Base-by-base conservation (phyloP, 2,329 filamentous ascomycete species). In the Phaeoacremonium minimum region DNA sequence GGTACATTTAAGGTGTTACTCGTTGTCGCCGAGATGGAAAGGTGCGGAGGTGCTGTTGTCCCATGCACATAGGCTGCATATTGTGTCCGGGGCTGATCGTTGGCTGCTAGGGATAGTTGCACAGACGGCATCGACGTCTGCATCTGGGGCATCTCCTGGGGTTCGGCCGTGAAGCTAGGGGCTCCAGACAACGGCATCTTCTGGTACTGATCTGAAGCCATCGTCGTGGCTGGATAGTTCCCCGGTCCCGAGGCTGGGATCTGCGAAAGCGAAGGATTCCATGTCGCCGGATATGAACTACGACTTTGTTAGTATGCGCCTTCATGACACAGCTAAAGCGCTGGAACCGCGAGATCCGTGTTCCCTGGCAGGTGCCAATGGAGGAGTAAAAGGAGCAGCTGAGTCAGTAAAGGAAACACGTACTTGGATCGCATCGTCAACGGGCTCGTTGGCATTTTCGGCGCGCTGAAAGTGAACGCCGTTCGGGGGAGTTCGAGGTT, bases 341-440 rank as follows among this genome's bases (percentile, higher is more conserved):
- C 6, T n/a, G 12, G 12, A 11, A 9, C 18, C 7, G 13, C 4
- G n/a, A 8, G 15, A 29, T 16, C 11, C 13, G n/a, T 32, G 3
- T 26, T n/a, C n/a, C n/a, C n/a, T n/a, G n/a, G n/a, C n/a, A n/a
- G n/a, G n/a, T n/a, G n/a, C n/a, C n/a, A n/a, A n/a, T n/a, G n/a
- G n/a, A n/a, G n/a, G n/a, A n/a, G n/a, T n/a, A n/a, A n/a, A n/a
- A n/a, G n/a, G n/a, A 26, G 9, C n/a, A 9, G 22, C n/a, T 26
- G 22, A 26, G 22, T n/a, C 22, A 3, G 22, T 3, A 40, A 30
- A 28, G 38, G 29, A 40, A 30, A 35, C 5, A 70, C 73, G 62
- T 66, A 80, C 75, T 75, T 78, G 15, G 75, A 77, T 53, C 75
- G 64, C 64, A 80, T 73, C 28, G 64, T 65, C 53, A 78, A 64